Base-by-base conservation (phyloP, 371 early-diverging fungal genomes). In the Apophysomyces trapeziformis region DNA sequence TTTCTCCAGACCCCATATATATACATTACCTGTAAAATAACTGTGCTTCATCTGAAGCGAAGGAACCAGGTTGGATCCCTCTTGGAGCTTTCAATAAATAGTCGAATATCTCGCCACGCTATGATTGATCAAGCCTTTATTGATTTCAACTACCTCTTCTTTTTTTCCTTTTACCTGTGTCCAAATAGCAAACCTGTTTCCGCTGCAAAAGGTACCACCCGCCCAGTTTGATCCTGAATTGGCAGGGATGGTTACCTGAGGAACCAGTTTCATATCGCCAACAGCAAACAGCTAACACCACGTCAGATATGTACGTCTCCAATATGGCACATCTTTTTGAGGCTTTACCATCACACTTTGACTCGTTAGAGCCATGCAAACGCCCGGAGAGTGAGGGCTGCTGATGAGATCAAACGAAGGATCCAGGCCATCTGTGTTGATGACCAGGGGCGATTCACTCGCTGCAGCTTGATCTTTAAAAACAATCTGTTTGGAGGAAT, bases 81-180 rank as follows among this genome's bases (percentile, higher is more conserved):
- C 71, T 58, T 8, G 78, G 74, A 16, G 74, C 60, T 38, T 65
- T 58, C 8, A 82, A 18, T 9, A 37, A 32, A 64, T 82, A 82
- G 44, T 75, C 71, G 57, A 47, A 74, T 1, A 75, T 54, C 8
- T 71, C 68, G 11, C 82, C 82, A 61, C 75, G 58, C 82, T 81
- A 68, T 14, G 46, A 0, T 7, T 37, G 11, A 39, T 14, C 13
- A 47, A 16, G n/a, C 12, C 13, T 4, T 50, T 18, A 21, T 45
- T 26, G 32, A 47, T 14, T 26, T 41, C 13, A 11, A 21, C 57
- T 60, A 45, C 45, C 3, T 36, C 0, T 54, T n/a, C 38, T 14
- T 18, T 7, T 18, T 7, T 26, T 46, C 38, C 7, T 16, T 21
- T 63, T 69, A 78, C 81, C 66, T 60, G 41, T 41, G 77, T 70